These are phyloP conservation scores for Acanthamoeba castellanii DNA, from an alignment of 208 protist species.

Conservation along the genomic window DNA sequence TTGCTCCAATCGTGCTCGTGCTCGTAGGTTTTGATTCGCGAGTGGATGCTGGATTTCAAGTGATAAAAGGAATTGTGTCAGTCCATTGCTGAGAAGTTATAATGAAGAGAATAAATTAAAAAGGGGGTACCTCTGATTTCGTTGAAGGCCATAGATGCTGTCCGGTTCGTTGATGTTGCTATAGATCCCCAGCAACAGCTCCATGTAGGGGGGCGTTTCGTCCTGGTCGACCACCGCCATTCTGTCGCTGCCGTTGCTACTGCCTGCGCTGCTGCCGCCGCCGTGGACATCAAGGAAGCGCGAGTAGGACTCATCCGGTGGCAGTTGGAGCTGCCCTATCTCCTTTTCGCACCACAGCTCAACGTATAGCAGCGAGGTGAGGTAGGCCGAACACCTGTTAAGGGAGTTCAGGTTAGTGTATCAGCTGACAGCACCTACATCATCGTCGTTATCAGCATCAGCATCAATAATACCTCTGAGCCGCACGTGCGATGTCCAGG, in stretches of 20 bases:
- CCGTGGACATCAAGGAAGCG: constrained; percentile 1
- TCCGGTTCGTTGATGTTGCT: constrained; percentile 79
- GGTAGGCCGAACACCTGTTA: constrained; percentile 58
- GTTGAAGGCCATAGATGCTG: constrained; percentile 75
- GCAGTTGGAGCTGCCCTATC: constrained; percentile 52
- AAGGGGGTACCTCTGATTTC: constrained; percentile 50
- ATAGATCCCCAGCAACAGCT: constrained; percentile 75
- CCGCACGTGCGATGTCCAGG: constrained; percentile 66
- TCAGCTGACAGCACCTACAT: neutral
- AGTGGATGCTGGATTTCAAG: neutral
- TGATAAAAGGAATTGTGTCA: neutral
- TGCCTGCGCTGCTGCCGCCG: neutral
- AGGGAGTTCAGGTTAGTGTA: neutral
- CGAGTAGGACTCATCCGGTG: constrained; percentile 37
- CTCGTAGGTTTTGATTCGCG: constrained; percentile 74
- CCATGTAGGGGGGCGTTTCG: constrained; percentile 10
- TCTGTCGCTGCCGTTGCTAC: neutral
- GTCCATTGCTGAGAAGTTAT: neutral
- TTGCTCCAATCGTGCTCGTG: constrained; percentile 75
- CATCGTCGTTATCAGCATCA: neutral
- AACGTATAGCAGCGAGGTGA: constrained; percentile 63
- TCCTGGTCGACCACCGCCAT: neutral
- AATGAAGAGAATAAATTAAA: no score
- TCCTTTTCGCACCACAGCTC: constrained; percentile 73
- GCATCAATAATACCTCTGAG: constrained; percentile 22